phyloP scores from a whole-genome alignment of 176 grass and related monocot genomes.

The Paspalum vaginatum region DNA sequence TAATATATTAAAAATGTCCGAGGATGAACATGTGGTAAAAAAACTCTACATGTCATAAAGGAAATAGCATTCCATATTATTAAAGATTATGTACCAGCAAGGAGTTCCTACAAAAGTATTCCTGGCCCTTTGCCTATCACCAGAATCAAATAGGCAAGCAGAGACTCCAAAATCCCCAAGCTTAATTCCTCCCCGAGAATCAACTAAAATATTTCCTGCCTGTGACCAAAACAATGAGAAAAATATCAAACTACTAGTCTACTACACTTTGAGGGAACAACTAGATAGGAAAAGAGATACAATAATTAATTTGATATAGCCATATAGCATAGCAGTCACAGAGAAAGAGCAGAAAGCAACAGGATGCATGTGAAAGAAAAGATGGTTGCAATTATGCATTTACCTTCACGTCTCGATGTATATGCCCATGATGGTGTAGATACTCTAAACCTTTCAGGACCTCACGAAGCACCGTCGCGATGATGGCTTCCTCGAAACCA shows the following conservation, averaged over 20 bases:
- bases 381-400: conserved; percentile 1
- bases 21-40: conserved; percentile 34
- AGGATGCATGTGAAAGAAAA: background rate
- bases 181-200: conserved; percentile 79
- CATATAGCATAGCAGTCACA: background rate
- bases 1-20: conserved; percentile 45
- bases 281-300: background rate
- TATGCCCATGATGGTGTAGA: conserved; percentile 88
- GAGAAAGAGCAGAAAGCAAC: background rate
- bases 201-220: conserved; percentile 97
- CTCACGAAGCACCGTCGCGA: conserved; percentile 85
- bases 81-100: conserved; percentile 73
- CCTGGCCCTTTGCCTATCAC: conserved; percentile 83
- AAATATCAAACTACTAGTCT: conserved; percentile 32
- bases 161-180: conserved; percentile 98
- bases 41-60: background rate
- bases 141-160: conserved; percentile 94
- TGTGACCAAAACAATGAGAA: conserved; percentile 37
- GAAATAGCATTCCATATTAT: conserved; percentile 31
- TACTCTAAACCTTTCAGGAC: conserved; percentile 91
- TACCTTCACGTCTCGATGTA: conserved; percentile 98
- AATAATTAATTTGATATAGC: conserved; percentile 1
- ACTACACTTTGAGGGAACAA: background rate
- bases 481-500: conserved; percentile 79
- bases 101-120: conserved; percentile 97